These are phyloP conservation scores for Kwoniella dejecticola DNA, from an alignment of 768 basidiomycete species.

Conservation along the genomic window DNA sequence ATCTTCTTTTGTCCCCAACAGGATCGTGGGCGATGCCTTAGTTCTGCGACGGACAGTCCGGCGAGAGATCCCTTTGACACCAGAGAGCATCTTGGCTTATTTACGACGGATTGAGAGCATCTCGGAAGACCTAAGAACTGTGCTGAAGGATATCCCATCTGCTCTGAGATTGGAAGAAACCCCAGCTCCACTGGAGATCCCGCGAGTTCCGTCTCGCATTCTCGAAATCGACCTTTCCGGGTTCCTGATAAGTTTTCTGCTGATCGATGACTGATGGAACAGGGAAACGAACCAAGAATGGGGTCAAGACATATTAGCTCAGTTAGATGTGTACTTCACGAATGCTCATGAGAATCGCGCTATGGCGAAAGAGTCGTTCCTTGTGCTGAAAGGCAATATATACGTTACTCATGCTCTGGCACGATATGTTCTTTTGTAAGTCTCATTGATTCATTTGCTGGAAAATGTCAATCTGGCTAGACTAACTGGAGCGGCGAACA, in stretches of 20 bases:
- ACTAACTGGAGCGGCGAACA: no score
- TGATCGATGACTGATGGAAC: neutral
- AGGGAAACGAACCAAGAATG: conserved; percentile 10
- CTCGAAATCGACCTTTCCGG: neutral
- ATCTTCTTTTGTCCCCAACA: no score
- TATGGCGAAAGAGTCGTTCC: conserved; percentile 10
- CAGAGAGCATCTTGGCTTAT: conserved; percentile 4
- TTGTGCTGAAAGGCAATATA: conserved; percentile 12
- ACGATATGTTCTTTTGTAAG: conserved; percentile 16
- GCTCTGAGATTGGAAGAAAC: conserved; percentile 5
- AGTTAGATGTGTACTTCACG: conserved; percentile 11
- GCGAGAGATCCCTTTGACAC: conserved; percentile 1
- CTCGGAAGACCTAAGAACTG: neutral
- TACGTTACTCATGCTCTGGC: conserved; percentile 21
- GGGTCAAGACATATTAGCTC: conserved; percentile 7
- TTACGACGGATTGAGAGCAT: conserved; percentile 2
- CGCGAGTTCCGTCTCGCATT: neutral
- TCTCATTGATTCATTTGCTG: neutral
- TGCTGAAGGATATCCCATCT: conserved; percentile 8
- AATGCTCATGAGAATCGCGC: neutral
- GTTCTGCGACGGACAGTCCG: neutral
- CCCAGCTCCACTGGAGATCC: neutral
- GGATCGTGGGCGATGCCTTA: conserved; percentile 8
- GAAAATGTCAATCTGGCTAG: neutral
- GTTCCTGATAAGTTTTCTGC: no score